A percentile compares a stretch with the other conserved stretches of the same genome.
phyloP scores from a whole-genome alignment of 768 basidiomycete genomes.

The Macrolepiota dolichaula region DNA sequence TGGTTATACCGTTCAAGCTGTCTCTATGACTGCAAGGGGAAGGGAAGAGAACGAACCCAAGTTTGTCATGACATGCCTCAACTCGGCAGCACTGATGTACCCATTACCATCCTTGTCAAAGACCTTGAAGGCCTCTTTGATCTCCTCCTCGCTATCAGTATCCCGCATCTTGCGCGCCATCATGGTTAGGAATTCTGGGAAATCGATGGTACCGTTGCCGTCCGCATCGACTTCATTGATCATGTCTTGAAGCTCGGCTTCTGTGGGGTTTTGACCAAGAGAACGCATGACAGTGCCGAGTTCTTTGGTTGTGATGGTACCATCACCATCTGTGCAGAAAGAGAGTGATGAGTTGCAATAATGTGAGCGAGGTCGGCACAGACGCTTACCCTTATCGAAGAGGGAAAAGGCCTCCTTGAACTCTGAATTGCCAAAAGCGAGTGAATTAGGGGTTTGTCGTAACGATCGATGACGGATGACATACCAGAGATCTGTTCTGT shows the following conservation, averaged over 20 bases:
- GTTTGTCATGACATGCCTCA: constrained; percentile 93
- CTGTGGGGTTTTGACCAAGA: constrained; percentile 41
- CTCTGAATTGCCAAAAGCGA: constrained; percentile 41
- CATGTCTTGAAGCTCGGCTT: constrained; percentile 42
- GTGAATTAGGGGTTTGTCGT: constrained; percentile 5
- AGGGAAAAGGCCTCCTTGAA: constrained; percentile 99
- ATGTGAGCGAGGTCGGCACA: background rate
- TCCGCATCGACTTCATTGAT: constrained; percentile 42
- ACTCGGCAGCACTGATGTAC: constrained; percentile 83
- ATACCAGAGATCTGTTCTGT: constrained; percentile 88
- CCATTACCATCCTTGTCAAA: constrained; percentile 98
- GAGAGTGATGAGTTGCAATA: constrained; percentile 5
- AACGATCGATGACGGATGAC: constrained; percentile 20
- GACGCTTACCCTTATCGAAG: constrained; percentile 83
- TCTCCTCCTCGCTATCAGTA: constrained; percentile 32
- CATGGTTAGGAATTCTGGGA: constrained; percentile 41
- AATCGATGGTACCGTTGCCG: constrained; percentile 42
- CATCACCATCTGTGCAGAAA: constrained; percentile 37
- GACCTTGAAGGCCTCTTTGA: constrained; percentile 45
- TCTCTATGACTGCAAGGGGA: background rate
- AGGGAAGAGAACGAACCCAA: constrained; percentile 52
- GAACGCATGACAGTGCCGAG: constrained; percentile 44
- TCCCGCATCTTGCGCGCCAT: constrained; percentile 34
- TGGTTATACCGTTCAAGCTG: background rate
- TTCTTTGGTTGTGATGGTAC: constrained; percentile 43